Evolutionary conservation across 1,284 basidiomycete genomes (phyloP).

Genomic region (Papiliotrema fonsecae): DNA sequence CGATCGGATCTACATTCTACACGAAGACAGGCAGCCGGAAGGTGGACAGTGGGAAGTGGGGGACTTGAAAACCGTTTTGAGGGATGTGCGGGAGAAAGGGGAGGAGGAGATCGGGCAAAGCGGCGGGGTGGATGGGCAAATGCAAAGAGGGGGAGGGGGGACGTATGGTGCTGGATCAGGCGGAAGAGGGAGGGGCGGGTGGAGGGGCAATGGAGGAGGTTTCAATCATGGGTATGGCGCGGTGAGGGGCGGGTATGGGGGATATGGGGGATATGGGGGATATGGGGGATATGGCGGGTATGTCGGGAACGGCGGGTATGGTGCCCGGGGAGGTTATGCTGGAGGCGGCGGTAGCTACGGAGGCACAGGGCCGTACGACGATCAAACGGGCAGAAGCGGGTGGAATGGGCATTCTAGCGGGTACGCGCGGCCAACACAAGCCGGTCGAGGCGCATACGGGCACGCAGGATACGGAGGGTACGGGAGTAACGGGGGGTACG

Average conservation of each 20-base stretch:
- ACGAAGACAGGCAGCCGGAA: slow-evolving; percentile 22
- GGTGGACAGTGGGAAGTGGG: slow-evolving; percentile 20
- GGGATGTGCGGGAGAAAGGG: slow-evolving; percentile 8
- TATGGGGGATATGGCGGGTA: background rate
- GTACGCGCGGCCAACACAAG: no score
- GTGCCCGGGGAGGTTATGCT: background rate
- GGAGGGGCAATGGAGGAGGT: no score
- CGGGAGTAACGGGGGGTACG: no score
- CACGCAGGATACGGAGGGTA: no score
- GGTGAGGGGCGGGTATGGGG: no score
- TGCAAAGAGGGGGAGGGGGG: background rate
- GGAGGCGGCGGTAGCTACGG: background rate
- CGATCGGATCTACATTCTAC: slow-evolving; percentile 23
- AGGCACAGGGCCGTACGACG: no score
- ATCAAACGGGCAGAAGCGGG: no score
- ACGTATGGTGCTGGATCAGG: background rate
- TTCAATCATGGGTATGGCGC: no score
- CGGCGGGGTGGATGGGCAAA: background rate
- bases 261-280: background rate
- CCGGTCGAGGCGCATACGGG: no score
- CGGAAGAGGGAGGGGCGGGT: background rate
- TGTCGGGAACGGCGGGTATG: background rate
- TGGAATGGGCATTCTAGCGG: no score
- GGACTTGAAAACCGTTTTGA: slow-evolving; percentile 8
- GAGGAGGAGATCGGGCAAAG: slow-evolving; percentile 1